Conservation (phyloP, 2,329 filamentous ascomycete species). For the Aspergillus novoparasiticus region DNA sequence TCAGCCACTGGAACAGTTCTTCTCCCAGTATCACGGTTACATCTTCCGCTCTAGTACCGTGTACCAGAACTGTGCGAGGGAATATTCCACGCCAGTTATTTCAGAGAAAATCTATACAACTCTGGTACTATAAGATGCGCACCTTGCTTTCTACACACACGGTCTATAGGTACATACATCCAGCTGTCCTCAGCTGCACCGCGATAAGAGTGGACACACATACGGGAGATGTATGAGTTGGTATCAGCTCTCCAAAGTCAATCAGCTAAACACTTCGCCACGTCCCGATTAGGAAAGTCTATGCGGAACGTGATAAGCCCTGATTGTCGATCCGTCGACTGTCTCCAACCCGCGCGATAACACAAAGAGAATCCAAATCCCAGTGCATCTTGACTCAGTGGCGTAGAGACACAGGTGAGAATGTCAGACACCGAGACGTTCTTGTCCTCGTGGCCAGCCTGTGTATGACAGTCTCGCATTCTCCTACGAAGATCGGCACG, state of each 20-base stretch:
- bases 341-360: background rate
- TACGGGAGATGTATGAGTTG: background rate
- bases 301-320: slow-evolving; percentile 8
- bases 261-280: background rate
- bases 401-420: background rate
- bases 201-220: background rate
- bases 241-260: background rate
- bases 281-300: slow-evolving; percentile 10
- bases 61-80: background rate
- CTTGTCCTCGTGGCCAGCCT: background rate
- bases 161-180: background rate
- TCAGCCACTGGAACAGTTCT: background rate
- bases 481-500: background rate
- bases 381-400: background rate
- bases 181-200: background rate
- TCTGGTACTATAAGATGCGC: background rate
- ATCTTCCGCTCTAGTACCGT: background rate
- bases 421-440: background rate
- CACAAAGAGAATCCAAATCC: background rate
- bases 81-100: background rate
- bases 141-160: background rate
- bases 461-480: background rate
- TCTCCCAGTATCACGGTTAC: background rate
- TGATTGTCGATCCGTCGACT: slow-evolving; percentile 6
- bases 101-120: background rate